Base-by-base conservation (phyloP, 345 rosid genomes). In the Geranium rotundifolium region DNA sequence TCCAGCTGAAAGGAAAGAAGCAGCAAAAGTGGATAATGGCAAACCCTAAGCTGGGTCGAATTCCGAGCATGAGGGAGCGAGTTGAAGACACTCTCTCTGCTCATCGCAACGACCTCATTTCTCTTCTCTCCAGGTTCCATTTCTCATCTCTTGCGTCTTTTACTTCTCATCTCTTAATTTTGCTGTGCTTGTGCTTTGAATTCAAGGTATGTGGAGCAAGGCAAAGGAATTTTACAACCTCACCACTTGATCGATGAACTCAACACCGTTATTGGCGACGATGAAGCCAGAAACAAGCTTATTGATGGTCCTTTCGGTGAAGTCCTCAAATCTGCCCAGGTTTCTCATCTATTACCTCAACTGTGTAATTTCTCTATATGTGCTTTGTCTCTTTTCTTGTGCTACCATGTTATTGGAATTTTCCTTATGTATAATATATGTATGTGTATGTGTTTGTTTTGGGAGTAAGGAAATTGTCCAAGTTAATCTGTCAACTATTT, bases 101-200 rank as follows among this genome's bases (percentile, higher is more conserved):
- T 71, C 96, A 90, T 60, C 88, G 99, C 19, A 93, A 93, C 76
- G 95, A 84, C 30, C 96, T 93, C 73, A 84, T 90, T 66, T 76
- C 97, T 59, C 95, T 93, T 49, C 96, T 93, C 71, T 88, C 96
- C 79, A 84, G 99, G 99, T 93, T 72, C 50, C 8, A 56, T 4
- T 55, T 37, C 1, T 19, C 4, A 6, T 20, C 8, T 13, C 19
- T 58, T 1, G 20, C 17, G 0, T 17, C 19, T 9, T 62, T 41
- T 63, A 49, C 56, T 29, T 30, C 59, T 7, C n/a, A 58, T 58
- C 50, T 63, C 18, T 73, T 63, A 37, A 8, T 19, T 58, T 62
- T 14, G 15, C 14, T 49, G 19, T 18, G 14, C 29, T 49, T 63
- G 30, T 30, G 34, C 9, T 59, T 14, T 57, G 55, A 29, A 52